Base-by-base conservation (phyloP, 2,329 filamentous ascomycete species). In the Aspergillus floridensis region DNA sequence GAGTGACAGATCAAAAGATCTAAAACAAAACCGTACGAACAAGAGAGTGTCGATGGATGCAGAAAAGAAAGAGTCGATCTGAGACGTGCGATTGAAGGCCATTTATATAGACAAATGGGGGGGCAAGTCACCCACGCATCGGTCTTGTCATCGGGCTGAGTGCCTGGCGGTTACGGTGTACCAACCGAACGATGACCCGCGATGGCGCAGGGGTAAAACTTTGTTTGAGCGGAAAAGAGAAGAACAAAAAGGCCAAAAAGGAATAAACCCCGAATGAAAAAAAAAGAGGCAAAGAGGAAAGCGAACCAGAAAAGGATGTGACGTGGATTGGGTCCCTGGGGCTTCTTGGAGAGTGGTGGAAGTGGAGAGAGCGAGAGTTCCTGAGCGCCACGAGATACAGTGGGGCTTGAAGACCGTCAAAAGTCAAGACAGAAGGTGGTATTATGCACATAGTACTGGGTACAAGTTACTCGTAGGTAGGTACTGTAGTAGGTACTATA, bases 1-100 rank as follows among this genome's bases (percentile, higher is more conserved):
- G 54, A 66, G 65, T 63, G 58, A 63, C 47, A 24, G 29, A 55
- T 59, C 54, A 56, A 60, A 66, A 54, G 56, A 61, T 16, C 38
- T 24, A 41, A 51, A 58, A 59, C 54, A 53, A 63, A 51, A 38
- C 52, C 53, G 58, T 60, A 49, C 60, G 38, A 66, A 51, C 26
- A 29, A 59, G 53, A 60, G 62, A 60, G 21, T 53, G 51, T 59
- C 47, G 21, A 48, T 49, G 22, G 63, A 66, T 60, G 67, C 62
- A 62, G 60, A 60, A 54, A 57, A 46, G 57, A 51, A 63, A 49
- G 49, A 58, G 31, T 26, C 22, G 55, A 48, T 19, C 53, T 35
- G 29, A 14, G 16, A n/a, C 26, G 53, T 21, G 41, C 24, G 52
- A 35, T 16, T 12, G 22, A 8, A 6, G 24, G 26, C 11, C 52